Evolutionary conservation across 164 flowering plant genomes (phyloP).

Genomic region (Dillenia suffruticosa): DNA sequence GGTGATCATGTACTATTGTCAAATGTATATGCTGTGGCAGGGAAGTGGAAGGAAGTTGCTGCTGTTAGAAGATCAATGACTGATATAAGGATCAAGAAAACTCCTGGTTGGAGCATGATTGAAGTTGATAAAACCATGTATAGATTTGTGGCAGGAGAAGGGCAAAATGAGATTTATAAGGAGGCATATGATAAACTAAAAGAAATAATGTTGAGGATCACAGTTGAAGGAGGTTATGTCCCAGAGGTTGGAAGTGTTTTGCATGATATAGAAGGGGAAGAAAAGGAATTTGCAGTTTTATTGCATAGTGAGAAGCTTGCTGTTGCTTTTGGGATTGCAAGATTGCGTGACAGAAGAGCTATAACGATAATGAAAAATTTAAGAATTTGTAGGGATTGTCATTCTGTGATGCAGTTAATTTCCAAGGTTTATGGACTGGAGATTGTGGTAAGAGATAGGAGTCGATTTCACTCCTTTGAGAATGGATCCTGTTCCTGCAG

Average conservation of each 20-base stretch:
- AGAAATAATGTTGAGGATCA: constrained; percentile 46
- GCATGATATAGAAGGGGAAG: constrained; percentile 72
- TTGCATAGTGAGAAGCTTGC: constrained; percentile 76
- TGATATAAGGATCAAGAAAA: constrained; percentile 36
- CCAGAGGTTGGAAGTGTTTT: constrained; percentile 51
- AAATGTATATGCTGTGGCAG: constrained; percentile 54
- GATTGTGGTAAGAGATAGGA: constrained; percentile 60
- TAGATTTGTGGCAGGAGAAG: constrained; percentile 49
- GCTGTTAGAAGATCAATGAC: constrained; percentile 55
- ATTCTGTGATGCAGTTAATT: constrained; percentile 55
- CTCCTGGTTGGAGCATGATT: constrained; percentile 74
- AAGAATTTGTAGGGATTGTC: constrained; percentile 70
- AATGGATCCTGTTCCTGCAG: constrained; percentile 58
- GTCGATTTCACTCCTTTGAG: constrained; percentile 58
- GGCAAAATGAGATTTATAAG: constrained; percentile 20
- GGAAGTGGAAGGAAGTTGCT: constrained; percentile 63
- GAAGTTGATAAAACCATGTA: constrained; percentile 58
- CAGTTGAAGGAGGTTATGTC: constrained; percentile 48
- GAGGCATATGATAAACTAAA: constrained; percentile 46
- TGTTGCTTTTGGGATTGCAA: constrained; percentile 61
- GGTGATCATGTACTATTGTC: constrained; percentile 62
- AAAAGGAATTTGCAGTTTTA: constrained; percentile 55
- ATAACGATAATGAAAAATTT: constrained; percentile 68
- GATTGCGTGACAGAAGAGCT: constrained; percentile 28
- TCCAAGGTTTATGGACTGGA: constrained; percentile 50